Conservation (phyloP, 2,329 filamentous ascomycete genomes). For the Colletotrichum sidae region DNA sequence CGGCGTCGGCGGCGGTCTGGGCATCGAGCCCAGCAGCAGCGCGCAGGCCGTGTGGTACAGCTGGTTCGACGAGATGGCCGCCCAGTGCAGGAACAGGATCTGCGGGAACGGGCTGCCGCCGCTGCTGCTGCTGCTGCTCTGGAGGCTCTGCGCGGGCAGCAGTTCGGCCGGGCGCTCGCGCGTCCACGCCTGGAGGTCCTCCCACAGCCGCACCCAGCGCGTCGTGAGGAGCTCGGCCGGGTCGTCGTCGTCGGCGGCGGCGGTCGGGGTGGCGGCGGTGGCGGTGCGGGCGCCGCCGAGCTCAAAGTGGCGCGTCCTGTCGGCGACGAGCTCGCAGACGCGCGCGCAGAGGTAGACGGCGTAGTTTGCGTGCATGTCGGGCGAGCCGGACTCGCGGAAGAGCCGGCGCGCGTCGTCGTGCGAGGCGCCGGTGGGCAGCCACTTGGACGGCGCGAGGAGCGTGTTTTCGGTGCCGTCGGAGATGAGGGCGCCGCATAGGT, state of each 20-base stretch:
- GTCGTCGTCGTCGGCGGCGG: conserved; percentile 32
- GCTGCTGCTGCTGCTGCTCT: conserved; percentile 41
- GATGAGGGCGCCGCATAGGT: conserved; percentile 67
- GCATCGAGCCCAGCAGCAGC: conserved; percentile 59
- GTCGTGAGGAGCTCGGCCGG: conserved; percentile 45
- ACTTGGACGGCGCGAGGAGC: conserved; percentile 61
- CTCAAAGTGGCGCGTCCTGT: conserved; percentile 60
- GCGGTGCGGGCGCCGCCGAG: conserved; percentile 58
- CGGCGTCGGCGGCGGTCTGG: conserved; percentile 39
- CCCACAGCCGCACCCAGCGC: conserved; percentile 62
- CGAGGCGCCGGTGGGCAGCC: conserved; percentile 55
- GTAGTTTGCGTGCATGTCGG: conserved; percentile 70
- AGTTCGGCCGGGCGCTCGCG: conserved; percentile 59
- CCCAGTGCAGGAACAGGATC: conserved; percentile 64
- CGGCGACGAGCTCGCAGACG: conserved; percentile 62
- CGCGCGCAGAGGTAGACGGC: conserved; percentile 67
- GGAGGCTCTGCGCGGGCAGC: conserved; percentile 56
- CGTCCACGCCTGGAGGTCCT: conserved; percentile 61
- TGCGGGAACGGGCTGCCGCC: conserved; percentile 57
- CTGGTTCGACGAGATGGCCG: conserved; percentile 68
- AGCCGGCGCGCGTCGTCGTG: conserved; percentile 50
- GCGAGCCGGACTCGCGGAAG: conserved; percentile 44
- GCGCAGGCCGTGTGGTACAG: conserved; percentile 68
- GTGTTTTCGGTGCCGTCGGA: conserved; percentile 64
- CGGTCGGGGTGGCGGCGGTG: conserved; percentile 39